Evolutionary conservation across 306 rosid genomes (phyloP).

Genomic region (Senna tora): DNA sequence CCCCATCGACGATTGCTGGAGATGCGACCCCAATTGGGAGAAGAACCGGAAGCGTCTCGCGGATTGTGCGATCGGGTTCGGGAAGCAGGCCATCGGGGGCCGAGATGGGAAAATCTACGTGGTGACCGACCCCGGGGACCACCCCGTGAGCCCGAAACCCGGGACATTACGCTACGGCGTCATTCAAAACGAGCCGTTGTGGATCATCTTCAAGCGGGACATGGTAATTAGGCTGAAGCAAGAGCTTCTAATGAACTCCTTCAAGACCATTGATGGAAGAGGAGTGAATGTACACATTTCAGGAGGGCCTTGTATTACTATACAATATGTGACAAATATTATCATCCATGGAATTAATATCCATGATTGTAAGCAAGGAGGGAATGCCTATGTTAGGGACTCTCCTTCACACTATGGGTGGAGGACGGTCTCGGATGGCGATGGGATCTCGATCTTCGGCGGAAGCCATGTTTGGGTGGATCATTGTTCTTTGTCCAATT

Average conservation of each 20-base stretch:
- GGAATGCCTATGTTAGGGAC: conserved; percentile 83
- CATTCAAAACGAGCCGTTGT: conserved; percentile 76
- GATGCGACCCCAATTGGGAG: conserved; percentile 82
- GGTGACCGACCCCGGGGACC: conserved; percentile 66
- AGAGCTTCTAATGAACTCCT: conserved; percentile 83
- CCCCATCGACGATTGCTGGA: conserved; percentile 96
- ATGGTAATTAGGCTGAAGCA: conserved; percentile 74
- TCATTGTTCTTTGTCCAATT: conserved; percentile 75
- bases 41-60: conserved; percentile 71
- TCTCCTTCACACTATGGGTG: conserved; percentile 81
- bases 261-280: conserved; percentile 88
- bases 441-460: conserved; percentile 82
- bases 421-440: conserved; percentile 87
- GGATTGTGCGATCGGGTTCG: conserved; percentile 85
- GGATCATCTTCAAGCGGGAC: conserved; percentile 78
- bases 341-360: conserved; percentile 83
- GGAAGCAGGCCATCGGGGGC: conserved; percentile 84
- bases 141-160: conserved; percentile 77
- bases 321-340: conserved; percentile 74
- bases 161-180: conserved; percentile 80
- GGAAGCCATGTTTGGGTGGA: conserved; percentile 95
- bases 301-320: conserved; percentile 93
- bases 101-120: conserved; percentile 74
- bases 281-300: conserved; percentile 82
- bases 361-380: conserved; percentile 82